These are phyloP conservation scores for Sugiyamaella floridensis DNA, from an alignment of 805 yeast species.

Conservation along the genomic window DNA sequence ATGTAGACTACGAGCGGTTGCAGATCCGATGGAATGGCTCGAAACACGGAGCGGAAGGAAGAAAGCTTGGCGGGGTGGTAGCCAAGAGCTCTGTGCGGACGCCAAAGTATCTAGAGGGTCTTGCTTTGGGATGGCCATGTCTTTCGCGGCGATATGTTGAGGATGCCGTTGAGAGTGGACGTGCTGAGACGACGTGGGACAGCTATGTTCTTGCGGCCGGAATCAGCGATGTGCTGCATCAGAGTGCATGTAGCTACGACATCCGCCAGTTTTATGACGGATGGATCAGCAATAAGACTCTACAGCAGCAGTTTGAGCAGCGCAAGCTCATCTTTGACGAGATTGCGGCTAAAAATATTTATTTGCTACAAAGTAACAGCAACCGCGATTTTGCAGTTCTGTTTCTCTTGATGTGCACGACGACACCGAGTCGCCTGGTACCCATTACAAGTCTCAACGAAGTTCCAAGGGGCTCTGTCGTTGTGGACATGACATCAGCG, in stretches of 20 bases:
- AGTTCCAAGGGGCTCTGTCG: slow-evolving; percentile 10
- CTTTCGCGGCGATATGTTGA: slow-evolving; percentile 50
- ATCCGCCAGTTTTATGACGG: slow-evolving; percentile 16
- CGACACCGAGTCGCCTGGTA: not conserved
- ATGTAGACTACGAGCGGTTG: slow-evolving; percentile 3
- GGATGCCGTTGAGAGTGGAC: slow-evolving; percentile 38
- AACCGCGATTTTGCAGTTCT: not conserved
- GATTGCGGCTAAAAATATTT: slow-evolving; percentile 16
- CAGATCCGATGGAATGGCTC: slow-evolving; percentile 2
- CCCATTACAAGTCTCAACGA: slow-evolving; percentile 17
- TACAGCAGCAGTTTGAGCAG: slow-evolving; percentile 23
- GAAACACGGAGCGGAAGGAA: not conserved
- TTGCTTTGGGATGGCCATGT: slow-evolving; percentile 84
- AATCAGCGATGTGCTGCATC: slow-evolving; percentile 41
- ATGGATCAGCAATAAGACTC: slow-evolving; percentile 17
- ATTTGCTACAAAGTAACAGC: slow-evolving; percentile 9
- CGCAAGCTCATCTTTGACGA: slow-evolving; percentile 17
- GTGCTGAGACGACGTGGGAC: slow-evolving; percentile 37
- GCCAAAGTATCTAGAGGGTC: slow-evolving; percentile 65
- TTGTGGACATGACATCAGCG: slow-evolving; percentile 2
- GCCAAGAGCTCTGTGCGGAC: slow-evolving; percentile 56
- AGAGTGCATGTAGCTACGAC: slow-evolving; percentile 20
- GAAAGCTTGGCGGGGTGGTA: slow-evolving; percentile 56
- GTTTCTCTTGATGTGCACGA: slow-evolving; percentile 7
- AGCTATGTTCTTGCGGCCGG: slow-evolving; percentile 70